Percentiles rank a stretch among this genome's conserved stretches.
Evolutionary conservation across 2,329 filamentous ascomycete genomes (phyloP).

Genomic region (Talaromyces islandicus): DNA sequence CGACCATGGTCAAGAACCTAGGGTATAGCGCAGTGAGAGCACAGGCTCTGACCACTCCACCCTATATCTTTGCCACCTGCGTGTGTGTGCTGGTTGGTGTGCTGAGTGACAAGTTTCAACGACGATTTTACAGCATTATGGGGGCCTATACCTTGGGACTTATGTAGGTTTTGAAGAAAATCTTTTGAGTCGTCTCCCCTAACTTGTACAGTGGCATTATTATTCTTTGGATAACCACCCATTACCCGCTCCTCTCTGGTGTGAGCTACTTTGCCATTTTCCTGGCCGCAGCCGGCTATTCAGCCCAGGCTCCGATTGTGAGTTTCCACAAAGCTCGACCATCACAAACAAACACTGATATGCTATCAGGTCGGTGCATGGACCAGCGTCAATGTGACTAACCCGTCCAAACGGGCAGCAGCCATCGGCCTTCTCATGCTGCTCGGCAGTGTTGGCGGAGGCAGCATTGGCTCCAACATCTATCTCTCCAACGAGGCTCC

Average conservation of each 20-base stretch:
- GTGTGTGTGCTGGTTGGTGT: neutral
- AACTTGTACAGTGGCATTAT: neutral
- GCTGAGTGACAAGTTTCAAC: neutral
- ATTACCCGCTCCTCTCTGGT: neutral
- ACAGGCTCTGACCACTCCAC: conserved; percentile 37
- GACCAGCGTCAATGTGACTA: conserved; percentile 1
- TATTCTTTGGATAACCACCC: neutral
- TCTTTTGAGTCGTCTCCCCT: neutral
- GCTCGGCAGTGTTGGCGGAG: conserved; percentile 58
- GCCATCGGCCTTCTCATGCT: neutral
- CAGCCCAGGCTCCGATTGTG: neutral
- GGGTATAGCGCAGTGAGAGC: conserved; percentile 32
- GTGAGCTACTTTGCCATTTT: conserved; percentile 2
- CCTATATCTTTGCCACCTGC: conserved; percentile 11
- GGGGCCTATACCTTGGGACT: neutral
- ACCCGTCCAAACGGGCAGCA: neutral
- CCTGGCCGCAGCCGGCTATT: neutral
- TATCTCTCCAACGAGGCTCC: conserved; percentile 60
- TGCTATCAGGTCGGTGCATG: neutral
- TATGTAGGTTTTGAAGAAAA: neutral
- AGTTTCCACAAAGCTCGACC: neutral
- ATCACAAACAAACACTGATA: neutral
- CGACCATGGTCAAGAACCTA: conserved; percentile 37
- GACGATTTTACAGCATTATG: neutral
- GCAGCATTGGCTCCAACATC: conserved; percentile 59